Conservation (phyloP, 306 rosid genomes). For the Ormosia emarginata region DNA sequence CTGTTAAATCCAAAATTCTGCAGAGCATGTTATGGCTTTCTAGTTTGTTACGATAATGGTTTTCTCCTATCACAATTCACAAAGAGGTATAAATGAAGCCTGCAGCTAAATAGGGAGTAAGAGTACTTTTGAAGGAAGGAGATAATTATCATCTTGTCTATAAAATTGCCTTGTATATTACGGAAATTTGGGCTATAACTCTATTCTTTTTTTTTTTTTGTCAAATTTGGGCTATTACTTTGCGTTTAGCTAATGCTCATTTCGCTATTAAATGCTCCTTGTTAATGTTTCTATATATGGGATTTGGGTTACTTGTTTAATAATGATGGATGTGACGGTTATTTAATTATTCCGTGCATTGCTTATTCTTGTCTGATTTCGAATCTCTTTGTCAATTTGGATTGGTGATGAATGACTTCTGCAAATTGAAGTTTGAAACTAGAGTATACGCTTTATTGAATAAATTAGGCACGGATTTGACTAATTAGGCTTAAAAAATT, state of each 20-base stretch:
- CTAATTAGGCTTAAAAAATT: neutral
- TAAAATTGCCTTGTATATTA: neutral
- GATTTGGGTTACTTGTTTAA: neutral
- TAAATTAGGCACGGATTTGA: neutral
- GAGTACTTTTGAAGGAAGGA: neutral
- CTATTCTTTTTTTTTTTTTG: too few species aligned
- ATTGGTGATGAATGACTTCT: neutral
- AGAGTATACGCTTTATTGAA: neutral
- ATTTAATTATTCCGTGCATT: neutral
- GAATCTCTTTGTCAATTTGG: constrained; percentile 9
- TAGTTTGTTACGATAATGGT: neutral
- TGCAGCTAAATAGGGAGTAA: neutral
- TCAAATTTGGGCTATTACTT: neutral
- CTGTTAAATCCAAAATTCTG: neutral
- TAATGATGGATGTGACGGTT: neutral
- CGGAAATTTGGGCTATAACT: neutral
- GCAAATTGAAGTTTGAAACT: neutral
- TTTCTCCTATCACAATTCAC: neutral
- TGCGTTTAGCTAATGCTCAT: neutral
- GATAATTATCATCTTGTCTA: neutral
- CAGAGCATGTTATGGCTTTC: neutral
- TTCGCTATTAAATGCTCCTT: neutral
- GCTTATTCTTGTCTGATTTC: neutral
- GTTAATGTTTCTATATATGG: neutral
- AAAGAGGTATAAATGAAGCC: neutral